These are phyloP conservation scores for Agaricus blazei DNA, from an alignment of 768 basidiomycete species.

Conservation along the genomic window DNA sequence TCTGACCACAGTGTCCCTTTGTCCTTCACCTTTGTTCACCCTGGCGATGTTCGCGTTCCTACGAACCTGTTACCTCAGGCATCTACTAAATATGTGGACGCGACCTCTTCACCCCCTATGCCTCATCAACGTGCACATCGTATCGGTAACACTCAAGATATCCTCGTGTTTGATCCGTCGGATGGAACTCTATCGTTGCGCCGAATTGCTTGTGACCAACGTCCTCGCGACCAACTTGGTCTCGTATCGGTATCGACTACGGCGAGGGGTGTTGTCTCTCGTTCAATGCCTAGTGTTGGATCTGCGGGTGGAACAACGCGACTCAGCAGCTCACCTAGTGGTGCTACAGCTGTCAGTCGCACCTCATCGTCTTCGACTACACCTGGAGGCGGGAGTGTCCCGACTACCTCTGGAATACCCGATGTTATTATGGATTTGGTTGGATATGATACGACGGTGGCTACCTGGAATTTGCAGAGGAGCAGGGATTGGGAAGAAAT, in stretches of 20 bases:
- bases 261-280: constrained; percentile 42
- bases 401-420: background rate
- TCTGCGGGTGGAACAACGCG: background rate
- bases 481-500: constrained; percentile 50
- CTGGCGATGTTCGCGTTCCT: constrained; percentile 30
- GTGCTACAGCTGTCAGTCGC: constrained; percentile 24
- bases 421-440: background rate
- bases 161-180: constrained; percentile 62
- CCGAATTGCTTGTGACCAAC: constrained; percentile 43
- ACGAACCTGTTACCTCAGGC: constrained; percentile 29
- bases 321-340: constrained; percentile 12
- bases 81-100: constrained; percentile 7
- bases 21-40: constrained; percentile 51
- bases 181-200: constrained; percentile 53
- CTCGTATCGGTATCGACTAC: constrained; percentile 24
- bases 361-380: constrained; percentile 26
- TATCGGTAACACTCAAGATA: constrained; percentile 53
- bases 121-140: constrained; percentile 25
- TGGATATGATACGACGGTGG: constrained; percentile 28
- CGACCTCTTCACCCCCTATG: constrained; percentile 19
- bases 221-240: constrained; percentile 19
- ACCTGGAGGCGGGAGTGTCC: constrained; percentile 3
- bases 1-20: constrained; percentile 29
- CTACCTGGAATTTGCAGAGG: constrained; percentile 61
- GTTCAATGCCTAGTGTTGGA: constrained; percentile 54